phyloP scores from a whole-genome alignment of 306 rosid species.

The Senna tora region DNA sequence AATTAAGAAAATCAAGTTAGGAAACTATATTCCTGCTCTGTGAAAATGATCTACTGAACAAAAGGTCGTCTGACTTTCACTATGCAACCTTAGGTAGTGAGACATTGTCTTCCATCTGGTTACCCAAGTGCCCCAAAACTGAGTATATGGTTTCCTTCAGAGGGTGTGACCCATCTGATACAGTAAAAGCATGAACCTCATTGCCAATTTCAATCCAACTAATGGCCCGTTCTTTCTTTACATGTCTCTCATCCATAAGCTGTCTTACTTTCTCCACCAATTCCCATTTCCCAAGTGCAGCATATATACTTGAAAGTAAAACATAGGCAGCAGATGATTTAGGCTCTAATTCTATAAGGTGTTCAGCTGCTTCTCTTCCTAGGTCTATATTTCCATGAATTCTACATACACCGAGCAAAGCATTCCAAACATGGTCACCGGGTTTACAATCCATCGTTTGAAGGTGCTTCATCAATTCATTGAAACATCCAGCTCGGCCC shows the following conservation, averaged over 20 bases:
- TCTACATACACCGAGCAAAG: slow-evolving; percentile 64
- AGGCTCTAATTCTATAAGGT: slow-evolving; percentile 62
- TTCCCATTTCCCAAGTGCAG: slow-evolving; percentile 65
- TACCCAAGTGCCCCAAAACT: slow-evolving; percentile 55
- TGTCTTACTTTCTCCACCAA: slow-evolving; percentile 58
- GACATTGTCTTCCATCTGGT: slow-evolving; percentile 51
- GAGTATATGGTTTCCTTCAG: slow-evolving; percentile 60
- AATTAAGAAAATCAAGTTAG: slow-evolving; percentile 28
- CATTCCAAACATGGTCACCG: slow-evolving; percentile 57
- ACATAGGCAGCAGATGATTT: slow-evolving; percentile 57
- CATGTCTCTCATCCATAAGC: slow-evolving; percentile 59
- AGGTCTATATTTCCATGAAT: slow-evolving; percentile 53
- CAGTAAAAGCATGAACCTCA: slow-evolving; percentile 57
- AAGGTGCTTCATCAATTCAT: slow-evolving; percentile 51
- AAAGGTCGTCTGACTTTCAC: slow-evolving; percentile 36
- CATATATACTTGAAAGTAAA: slow-evolving; percentile 67
- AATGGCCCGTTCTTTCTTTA: slow-evolving; percentile 51
- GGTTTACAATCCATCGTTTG: slow-evolving; percentile 57
- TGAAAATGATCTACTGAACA: slow-evolving; percentile 34
- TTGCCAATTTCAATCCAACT: slow-evolving; percentile 68
- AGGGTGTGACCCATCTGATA: slow-evolving; percentile 62
- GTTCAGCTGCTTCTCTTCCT: slow-evolving; percentile 66
- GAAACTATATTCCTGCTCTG: slow-evolving; percentile 38
- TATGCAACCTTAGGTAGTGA: slow-evolving; percentile 37
- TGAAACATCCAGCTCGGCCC: slow-evolving; percentile 60